Conservation (phyloP, 31 red algal species). For the Endocladia muricata region DNA sequence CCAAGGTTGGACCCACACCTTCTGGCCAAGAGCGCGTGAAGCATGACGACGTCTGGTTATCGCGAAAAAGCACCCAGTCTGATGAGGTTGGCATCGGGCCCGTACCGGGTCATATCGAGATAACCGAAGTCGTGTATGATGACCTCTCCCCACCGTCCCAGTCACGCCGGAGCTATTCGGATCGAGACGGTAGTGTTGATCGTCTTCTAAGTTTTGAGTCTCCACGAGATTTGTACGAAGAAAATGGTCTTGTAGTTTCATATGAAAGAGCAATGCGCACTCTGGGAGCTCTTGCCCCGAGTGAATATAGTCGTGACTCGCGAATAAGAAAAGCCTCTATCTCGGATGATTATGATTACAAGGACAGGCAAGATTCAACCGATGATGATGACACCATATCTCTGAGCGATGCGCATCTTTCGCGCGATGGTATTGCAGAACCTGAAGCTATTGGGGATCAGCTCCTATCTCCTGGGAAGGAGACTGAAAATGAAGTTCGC, state of each 20-base stretch:
- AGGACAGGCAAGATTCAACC: conserved; percentile 6
- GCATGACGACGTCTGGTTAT: no score
- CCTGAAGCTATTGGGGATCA: conserved; percentile 26
- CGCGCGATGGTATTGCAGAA: conserved; percentile 5
- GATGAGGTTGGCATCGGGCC: conserved; percentile 32
- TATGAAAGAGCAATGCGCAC: neutral
- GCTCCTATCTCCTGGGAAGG: conserved; percentile 10
- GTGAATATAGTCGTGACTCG: neutral
- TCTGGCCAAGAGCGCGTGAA: neutral
- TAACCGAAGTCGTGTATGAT: conserved; percentile 6
- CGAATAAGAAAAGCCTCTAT: conserved; percentile 3
- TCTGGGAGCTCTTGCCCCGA: no score
- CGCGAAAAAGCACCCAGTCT: neutral
- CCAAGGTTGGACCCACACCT: neutral
- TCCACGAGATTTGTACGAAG: neutral
- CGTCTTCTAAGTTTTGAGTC: neutral
- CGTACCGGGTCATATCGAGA: neutral
- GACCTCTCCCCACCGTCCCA: neutral
- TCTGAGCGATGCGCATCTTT: conserved; percentile 20
- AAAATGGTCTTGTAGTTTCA: no score
- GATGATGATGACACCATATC: conserved; percentile 32
- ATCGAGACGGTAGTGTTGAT: neutral
- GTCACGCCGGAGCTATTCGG: conserved; percentile 16
- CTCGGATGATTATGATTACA: conserved; percentile 53
- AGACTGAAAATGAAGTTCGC: conserved; percentile 8